Evolutionary conservation across 2,329 filamentous ascomycete species (phyloP).

Genomic region (Fusarium algeriense): DNA sequence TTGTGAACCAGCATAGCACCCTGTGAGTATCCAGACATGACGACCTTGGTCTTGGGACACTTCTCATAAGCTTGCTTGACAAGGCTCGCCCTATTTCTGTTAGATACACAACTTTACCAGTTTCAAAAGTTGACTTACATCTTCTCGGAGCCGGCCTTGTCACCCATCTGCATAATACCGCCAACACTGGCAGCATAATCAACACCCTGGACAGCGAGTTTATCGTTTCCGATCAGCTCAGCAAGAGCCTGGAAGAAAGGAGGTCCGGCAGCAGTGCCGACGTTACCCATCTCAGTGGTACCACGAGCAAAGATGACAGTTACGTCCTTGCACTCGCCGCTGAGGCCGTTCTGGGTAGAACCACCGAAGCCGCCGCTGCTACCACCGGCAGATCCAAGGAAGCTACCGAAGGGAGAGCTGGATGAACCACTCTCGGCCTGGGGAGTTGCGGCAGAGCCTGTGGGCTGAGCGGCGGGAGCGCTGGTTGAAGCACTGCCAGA

Average conservation of each 20-base stretch:
- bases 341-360: conserved; percentile 43
- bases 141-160: conserved; percentile 55
- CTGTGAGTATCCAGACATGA: conserved; percentile 62
- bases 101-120: background rate
- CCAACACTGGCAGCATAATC: conserved; percentile 61
- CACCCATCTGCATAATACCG: conserved; percentile 62
- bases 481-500: background rate
- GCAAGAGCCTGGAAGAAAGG: conserved; percentile 62
- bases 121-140: conserved; percentile 56
- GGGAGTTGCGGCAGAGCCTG: background rate
- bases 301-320: conserved; percentile 70
- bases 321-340: conserved; percentile 49
- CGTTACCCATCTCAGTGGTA: conserved; percentile 64
- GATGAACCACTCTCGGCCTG: background rate
- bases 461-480: background rate
- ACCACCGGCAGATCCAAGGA: conserved; percentile 14
- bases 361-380: conserved; percentile 17
- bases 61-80: conserved; percentile 51
- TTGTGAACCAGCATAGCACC: conserved; percentile 58
- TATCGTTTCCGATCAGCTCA: conserved; percentile 54
- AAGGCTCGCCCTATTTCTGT: conserved; percentile 35
- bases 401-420: background rate
- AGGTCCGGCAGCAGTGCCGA: conserved; percentile 63
- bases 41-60: conserved; percentile 60
- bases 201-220: conserved; percentile 66